phyloP scores from a whole-genome alignment of 2,329 filamentous ascomycete genomes.

The Botrytis pseudocinerea region DNA sequence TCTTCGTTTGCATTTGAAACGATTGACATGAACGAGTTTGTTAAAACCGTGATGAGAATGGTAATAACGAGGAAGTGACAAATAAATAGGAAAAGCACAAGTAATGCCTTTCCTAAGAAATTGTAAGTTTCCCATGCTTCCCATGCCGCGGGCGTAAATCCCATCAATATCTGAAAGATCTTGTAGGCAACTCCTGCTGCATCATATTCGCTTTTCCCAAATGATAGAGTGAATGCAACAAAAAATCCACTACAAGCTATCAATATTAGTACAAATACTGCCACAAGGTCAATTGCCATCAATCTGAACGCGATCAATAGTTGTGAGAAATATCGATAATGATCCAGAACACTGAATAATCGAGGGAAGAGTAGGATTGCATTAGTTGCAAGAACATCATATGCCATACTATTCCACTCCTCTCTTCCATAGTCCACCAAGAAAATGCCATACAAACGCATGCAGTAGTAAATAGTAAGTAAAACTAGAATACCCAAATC shows the following conservation, averaged over 20 bases:
- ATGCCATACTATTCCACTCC: conserved; percentile 78
- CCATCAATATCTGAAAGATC: conserved; percentile 93
- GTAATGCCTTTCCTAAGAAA: conserved; percentile 69
- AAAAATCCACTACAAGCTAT: conserved; percentile 94
- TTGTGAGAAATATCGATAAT: conserved; percentile 95
- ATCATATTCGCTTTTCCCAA: conserved; percentile 66
- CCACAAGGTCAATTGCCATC: conserved; percentile 87
- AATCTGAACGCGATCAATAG: conserved; percentile 90
- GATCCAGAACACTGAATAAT: conserved; percentile 89
- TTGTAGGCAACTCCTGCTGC: conserved; percentile 79
- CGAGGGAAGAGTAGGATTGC: conserved; percentile 87
- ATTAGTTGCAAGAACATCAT: conserved; percentile 90
- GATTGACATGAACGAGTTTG: conserved; percentile 94
- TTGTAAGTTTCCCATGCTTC: conserved; percentile 78
- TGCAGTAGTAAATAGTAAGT: conserved; percentile 84
- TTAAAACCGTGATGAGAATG: conserved; percentile 91
- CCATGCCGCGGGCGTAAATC: conserved; percentile 94
- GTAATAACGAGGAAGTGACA: conserved; percentile 95
- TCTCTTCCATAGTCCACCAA: conserved; percentile 69
- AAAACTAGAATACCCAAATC: conserved; percentile 86
- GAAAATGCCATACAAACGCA: conserved; percentile 85
- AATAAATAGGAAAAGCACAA: conserved; percentile 85
- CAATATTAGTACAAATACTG: conserved; percentile 79
- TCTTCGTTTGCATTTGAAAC: conserved; percentile 92
- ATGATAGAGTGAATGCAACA: conserved; percentile 86